These are phyloP conservation scores for Schizophyllum amplum DNA, from an alignment of 1,284 basidiomycete genomes.

Conservation along the genomic window DNA sequence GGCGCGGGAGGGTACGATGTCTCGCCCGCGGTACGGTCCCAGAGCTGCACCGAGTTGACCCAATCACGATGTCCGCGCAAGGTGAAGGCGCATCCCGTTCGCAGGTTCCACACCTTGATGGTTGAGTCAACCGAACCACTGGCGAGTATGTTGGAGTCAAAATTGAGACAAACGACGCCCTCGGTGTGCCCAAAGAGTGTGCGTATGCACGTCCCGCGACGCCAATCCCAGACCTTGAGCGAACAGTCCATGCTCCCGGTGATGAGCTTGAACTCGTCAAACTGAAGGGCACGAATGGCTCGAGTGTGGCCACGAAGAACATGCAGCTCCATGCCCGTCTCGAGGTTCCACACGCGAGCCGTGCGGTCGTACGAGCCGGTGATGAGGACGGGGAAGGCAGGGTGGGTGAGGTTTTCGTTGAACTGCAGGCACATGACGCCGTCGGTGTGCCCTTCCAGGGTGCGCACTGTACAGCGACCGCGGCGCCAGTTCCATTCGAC, in stretches of 20 bases:
- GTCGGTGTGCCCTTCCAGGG: slow-evolving; percentile 89
- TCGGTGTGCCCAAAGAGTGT: slow-evolving; percentile 87
- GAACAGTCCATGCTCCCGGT: slow-evolving; percentile 96
- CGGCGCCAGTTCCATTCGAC: slow-evolving; percentile 97
- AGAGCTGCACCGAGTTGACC: slow-evolving; percentile 93
- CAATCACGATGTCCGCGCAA: slow-evolving; percentile 92
- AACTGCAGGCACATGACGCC: slow-evolving; percentile 98
- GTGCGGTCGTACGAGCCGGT: slow-evolving; percentile 98
- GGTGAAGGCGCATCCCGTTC: slow-evolving; percentile 87
- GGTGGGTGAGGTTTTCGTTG: slow-evolving; percentile 79
- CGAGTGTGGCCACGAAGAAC: slow-evolving; percentile 87
- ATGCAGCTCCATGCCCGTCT: slow-evolving; percentile 80
- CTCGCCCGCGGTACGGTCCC: slow-evolving; percentile 63
- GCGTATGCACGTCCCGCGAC: slow-evolving; percentile 84
- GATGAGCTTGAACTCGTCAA: slow-evolving; percentile 93
- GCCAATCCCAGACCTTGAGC: slow-evolving; percentile 97
- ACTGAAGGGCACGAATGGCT: slow-evolving; percentile 89
- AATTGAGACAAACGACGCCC: slow-evolving; percentile 89
- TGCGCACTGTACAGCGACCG: slow-evolving; percentile 80
- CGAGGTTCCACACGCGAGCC: slow-evolving; percentile 94
- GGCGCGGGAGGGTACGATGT: slow-evolving; percentile 29
- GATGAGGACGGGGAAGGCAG: slow-evolving; percentile 89
- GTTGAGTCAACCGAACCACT: slow-evolving; percentile 87
- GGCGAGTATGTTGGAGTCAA: slow-evolving; percentile 88
- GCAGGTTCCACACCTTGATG: slow-evolving; percentile 93